Evolutionary conservation across 2,329 filamentous ascomycete genomes (phyloP).

Genomic region (Pseudocercospora cruenta): DNA sequence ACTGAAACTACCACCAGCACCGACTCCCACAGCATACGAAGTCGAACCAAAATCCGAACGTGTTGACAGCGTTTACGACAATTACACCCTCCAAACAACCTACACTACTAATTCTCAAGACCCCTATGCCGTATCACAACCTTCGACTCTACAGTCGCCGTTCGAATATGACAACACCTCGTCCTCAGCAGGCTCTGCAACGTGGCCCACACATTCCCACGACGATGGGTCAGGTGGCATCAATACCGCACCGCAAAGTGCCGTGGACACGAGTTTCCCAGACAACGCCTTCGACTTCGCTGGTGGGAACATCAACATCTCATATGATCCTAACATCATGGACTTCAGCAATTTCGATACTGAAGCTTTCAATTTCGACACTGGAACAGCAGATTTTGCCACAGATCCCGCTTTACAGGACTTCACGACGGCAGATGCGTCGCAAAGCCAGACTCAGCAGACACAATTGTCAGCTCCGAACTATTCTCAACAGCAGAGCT

Average conservation of each 20-base stretch:
- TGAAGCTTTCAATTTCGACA: conserved; percentile 36
- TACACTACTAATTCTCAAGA: conserved; percentile 9
- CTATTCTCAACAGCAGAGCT: not conserved
- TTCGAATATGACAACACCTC: conserved; percentile 38
- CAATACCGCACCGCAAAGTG: conserved; percentile 22
- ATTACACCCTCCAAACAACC: conserved; percentile 15
- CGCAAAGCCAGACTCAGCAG: conserved; percentile 8
- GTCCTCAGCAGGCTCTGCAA: conserved; percentile 26
- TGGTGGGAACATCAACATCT: conserved; percentile 45
- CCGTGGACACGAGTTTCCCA: conserved; percentile 25
- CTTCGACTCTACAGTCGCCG: conserved; percentile 33
- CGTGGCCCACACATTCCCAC: conserved; percentile 28
- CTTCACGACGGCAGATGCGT: conserved; percentile 9
- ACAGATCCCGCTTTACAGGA: conserved; percentile 32
- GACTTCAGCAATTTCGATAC: conserved; percentile 35
- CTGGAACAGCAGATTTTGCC: conserved; percentile 21
- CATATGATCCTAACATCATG: conserved; percentile 39
- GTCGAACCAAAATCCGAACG: conserved; percentile 22
- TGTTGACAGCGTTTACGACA: conserved; percentile 31
- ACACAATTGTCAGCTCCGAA: not conserved
- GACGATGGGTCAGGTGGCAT: conserved; percentile 20
- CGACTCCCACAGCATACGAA: conserved; percentile 7
- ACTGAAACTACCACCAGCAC: conserved; percentile 27
- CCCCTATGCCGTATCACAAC: conserved; percentile 17
- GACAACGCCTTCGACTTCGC: conserved; percentile 47